phyloP scores from a whole-genome alignment of 306 rosid species.

The Vigna hirtella region DNA sequence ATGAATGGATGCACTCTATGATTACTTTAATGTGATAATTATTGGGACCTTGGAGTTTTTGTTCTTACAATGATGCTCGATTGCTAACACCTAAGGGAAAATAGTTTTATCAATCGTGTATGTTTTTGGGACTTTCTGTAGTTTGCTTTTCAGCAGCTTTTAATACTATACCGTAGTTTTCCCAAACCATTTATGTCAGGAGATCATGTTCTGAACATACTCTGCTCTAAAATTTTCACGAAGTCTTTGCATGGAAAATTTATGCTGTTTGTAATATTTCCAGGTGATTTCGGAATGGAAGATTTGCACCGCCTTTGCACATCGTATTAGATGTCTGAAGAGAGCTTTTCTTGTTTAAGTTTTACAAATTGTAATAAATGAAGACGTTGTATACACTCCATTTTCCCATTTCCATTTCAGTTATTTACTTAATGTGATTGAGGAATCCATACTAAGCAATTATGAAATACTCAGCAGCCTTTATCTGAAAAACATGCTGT shows the following conservation, averaged over 20 bases:
- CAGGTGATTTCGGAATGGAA: conserved; percentile 62
- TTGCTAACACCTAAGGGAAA: background rate
- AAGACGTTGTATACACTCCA: conserved; percentile 40
- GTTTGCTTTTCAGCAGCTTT: background rate
- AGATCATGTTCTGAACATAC: background rate
- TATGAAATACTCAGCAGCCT: background rate
- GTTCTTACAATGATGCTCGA: background rate
- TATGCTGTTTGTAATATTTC: conserved; percentile 24
- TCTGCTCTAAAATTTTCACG: background rate
- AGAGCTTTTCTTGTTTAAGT: conserved; percentile 39
- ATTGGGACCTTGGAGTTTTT: background rate
- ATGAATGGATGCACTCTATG: conserved; percentile 21
- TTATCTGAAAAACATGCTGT: background rate
- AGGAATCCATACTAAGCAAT: conserved; percentile 22
- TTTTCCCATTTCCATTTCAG: conserved; percentile 27
- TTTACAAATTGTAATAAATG: conserved; percentile 55
- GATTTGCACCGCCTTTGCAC: conserved; percentile 39
- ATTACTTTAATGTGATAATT: conserved; percentile 1
- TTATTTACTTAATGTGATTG: conserved; percentile 17
- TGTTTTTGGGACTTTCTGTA: background rate
- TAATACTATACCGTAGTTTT: background rate
- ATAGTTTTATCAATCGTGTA: background rate
- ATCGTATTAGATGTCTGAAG: conserved; percentile 19
- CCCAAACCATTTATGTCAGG: background rate
- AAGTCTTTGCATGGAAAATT: background rate